Evolutionary conservation across 805 yeast genomes (phyloP), one percentile per base, ranked within the genome.

Genomic region (Saccharomycopsis javanensis): DNA sequence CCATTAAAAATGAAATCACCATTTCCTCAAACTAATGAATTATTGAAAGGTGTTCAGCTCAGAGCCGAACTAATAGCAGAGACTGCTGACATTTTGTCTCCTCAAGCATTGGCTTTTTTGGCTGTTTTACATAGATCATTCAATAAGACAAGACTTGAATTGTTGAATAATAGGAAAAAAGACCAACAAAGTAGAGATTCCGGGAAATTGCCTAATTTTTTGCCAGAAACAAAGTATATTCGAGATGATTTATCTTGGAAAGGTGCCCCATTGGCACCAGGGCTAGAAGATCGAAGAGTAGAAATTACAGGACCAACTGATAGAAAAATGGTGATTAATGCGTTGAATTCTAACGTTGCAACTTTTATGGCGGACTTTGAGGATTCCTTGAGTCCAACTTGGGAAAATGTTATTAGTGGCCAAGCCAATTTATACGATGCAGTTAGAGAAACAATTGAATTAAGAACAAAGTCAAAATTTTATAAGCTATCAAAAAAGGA

Each of bases 301-400:
- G 88, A 83, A 69, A 83, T 83, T 71, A 83, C 88, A 53, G 89
- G 89, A 42, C 88, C 88, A 51, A 81, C 87, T 51, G 88, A 83
- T 70, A 76, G 88, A 60, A 83, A 83, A 69, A 83, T 83, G 88
- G 87, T 83, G 58, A 82, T 83, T 72, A 83, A 83, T 63, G 88
- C 88, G 37, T 76, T 83, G 66, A 83, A 83, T 72, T 77, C 87
- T 15, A 75, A 76, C 50, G 88, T 83, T 51, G 85, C 82, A 65
- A 82, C 88, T 51, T 84, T 83, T 71, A 84, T 83, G 88, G 82
- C 86, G 56, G 88, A 84, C 68, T 83, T 83, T 62, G 88, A 84
- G 71, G 88, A 83, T 69, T 82, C 87, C 25, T 75, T 80, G 67
- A 80, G 88, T 37, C 88, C 88, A 51, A 82, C 86, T 50, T 83